These are phyloP conservation scores for Przewalskia tangutica DNA, from an alignment of 257 asterid species.

Conservation along the genomic window DNA sequence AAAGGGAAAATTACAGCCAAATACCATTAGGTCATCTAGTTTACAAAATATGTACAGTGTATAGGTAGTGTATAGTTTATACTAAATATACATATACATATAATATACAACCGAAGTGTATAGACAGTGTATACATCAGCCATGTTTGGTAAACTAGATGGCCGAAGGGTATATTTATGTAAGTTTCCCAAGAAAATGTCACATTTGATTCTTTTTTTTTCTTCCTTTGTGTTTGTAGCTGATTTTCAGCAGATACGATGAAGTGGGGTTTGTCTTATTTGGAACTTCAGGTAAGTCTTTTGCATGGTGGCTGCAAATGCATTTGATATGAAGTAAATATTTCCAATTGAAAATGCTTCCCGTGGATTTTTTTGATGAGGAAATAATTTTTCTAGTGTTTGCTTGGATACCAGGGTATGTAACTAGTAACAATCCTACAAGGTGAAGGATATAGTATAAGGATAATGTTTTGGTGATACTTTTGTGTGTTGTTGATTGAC, in stretches of 20 bases:
- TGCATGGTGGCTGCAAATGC: background rate
- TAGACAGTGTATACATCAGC: too few relatives aligned
- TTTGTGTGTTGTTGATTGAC: background rate
- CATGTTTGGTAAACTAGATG: too few relatives aligned
- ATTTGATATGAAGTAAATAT: background rate
- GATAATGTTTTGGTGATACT: background rate
- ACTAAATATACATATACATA: too few relatives aligned
- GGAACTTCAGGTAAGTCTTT: constrained; percentile 70
- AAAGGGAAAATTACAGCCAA: too few relatives aligned
- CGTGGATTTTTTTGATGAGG: background rate
- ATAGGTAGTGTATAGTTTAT: too few relatives aligned
- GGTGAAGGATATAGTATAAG: background rate
- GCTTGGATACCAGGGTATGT: background rate
- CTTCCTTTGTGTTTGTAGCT: constrained; percentile 39
- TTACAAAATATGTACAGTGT: too few relatives aligned
- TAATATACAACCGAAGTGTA: too few relatives aligned
- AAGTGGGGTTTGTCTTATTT: constrained; percentile 72
- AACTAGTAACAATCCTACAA: background rate
- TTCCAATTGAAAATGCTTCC: background rate
- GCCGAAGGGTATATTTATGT: too few relatives aligned
- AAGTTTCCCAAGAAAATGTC: background rate
- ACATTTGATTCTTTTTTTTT: background rate
- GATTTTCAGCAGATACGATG: constrained; percentile 59
- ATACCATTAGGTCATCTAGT: too few relatives aligned
- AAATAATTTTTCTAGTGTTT: background rate